Base-by-base conservation (phyloP, 176 grass and related monocot species). In the Olyra latifolia region DNA sequence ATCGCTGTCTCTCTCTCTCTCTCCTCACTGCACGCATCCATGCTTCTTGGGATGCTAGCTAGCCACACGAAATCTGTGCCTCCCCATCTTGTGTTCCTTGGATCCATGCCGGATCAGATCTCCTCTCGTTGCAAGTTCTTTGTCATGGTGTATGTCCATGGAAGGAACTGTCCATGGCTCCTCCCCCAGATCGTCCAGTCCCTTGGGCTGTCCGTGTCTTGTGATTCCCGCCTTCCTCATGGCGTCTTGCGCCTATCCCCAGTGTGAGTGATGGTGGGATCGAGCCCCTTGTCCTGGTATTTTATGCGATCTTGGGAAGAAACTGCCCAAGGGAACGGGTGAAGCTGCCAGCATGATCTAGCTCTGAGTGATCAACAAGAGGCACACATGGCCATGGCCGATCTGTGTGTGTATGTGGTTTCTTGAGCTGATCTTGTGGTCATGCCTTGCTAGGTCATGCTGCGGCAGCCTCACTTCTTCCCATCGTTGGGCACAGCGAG, bases 271-370 rank as follows among this genome's bases (percentile, higher is more conserved):
- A 29, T n/a, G n/a, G n/a, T n/a, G n/a, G n/a, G 50, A 32, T 35
- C 32, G 7, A 35, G 46, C 44, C 3, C 61, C 22, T 10, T 4
- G 62, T 47, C 48, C n/a, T 70, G 68, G 78, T 78, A 89, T 89
- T 89, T 89, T 47, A 89, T 89, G 88, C 78, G 19, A 78, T 53
- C 15, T 44, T 64, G 63, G 9, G 7, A 81, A 93, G 9, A 7
- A 81, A 93, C 35, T 93, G 94, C 30, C 74, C 91, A 73, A 86
- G 87, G 94, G 94, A 97, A 97, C 66, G 87, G 92, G 91, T 97
- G 94, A 97, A 97, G 94, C 94, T 97, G 94, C 94, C 94, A 97
- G 94, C 94, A 97, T 97, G 94, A 97, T 97, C 94, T 94, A 97
- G 89, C 94, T 97, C 60, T 77, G 84, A 77, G 62, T 88, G 84